Evolutionary conservation across 495 filamentous ascomycete species (phyloP).

Genomic region (Aspergillus bridgeri): DNA sequence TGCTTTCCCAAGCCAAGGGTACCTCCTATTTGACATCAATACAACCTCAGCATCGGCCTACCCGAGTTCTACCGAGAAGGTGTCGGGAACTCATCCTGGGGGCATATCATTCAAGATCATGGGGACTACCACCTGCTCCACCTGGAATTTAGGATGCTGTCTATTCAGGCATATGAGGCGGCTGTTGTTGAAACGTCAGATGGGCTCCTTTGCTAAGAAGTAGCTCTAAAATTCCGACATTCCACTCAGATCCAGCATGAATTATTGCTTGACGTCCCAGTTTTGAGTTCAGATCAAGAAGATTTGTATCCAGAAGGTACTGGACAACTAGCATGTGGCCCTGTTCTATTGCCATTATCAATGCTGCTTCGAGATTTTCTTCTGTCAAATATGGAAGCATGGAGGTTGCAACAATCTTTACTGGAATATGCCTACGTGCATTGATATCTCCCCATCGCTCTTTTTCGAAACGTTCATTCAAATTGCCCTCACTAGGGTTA

Average conservation of each 20-base stretch:
- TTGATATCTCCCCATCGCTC: too few relatives aligned
- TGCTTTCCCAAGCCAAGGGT: slow-evolving; percentile 18
- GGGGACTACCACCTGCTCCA: slow-evolving; percentile 27
- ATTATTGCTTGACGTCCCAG: neutral
- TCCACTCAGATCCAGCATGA: neutral
- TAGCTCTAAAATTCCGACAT: neutral
- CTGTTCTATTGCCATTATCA: neutral
- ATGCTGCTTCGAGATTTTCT: neutral
- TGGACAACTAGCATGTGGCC: neutral
- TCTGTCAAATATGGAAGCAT: neutral
- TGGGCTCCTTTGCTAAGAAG: neutral
- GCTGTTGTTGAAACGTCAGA: neutral
- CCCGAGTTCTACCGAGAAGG: slow-evolving; percentile 4
- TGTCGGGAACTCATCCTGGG: slow-evolving; percentile 37
- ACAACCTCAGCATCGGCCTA: slow-evolving; percentile 23
- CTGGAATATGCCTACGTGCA: too few relatives aligned
- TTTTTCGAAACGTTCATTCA: too few relatives aligned
- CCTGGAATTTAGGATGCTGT: slow-evolving; percentile 33
- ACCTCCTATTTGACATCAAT: slow-evolving; percentile 11
- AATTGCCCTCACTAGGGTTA: too few relatives aligned
- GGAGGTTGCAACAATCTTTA: too few relatives aligned
- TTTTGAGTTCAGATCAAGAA: neutral
- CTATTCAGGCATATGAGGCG: slow-evolving; percentile 30
- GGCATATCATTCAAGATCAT: slow-evolving; percentile 35
- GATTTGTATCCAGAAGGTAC: neutral